Base-by-base conservation (phyloP, 176 grass and related monocot species). In the Musa troglodytarum region DNA sequence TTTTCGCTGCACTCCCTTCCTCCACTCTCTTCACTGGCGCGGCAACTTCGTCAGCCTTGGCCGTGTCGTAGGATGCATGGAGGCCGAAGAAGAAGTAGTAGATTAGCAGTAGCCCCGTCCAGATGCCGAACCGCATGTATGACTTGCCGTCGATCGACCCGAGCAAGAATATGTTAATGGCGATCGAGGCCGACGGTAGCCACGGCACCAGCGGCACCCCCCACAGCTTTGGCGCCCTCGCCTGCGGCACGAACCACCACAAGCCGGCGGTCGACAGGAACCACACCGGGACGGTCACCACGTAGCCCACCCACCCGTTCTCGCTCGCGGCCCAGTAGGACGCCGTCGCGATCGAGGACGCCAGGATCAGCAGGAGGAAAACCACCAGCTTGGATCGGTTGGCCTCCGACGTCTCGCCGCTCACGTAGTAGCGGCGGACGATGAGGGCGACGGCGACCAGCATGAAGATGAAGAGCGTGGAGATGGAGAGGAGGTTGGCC, bases 71-170 rank as follows among this genome's bases (percentile, higher is more conserved):
- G 15, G 93, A 92, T 14, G 93, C 93, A 71, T 96, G 93, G 12
- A 96, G 84, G 1, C 95, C 95, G n/a, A 99, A 49, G 66, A 94
- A 87, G 56, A 99, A 53, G 88, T 99, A 99, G 83, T 99, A 94
- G 1, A 91, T 55, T 28, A 99, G 77, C 74, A 94, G 85, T 53
- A 62, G 50, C 2, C 8, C 74, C 17, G 82, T 87, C 95, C 95
- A 99, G 52, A 89, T 25, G 20, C 86, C 88, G 79, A 99, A 99
- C 64, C 90, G 63, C 75, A 74, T 68, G 79, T 91, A 99, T 8
- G 95, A 99, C 49, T 81, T 85, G 59, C 50, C 6, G 80, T 99
- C 90, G 76, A 99, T 99, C 73, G 95, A 99, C 0, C 95, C 95
- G 5, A 99, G 84, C 66, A 99, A 79, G 82, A 99, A 99, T 12